Evolutionary conservation across 1,284 basidiomycete species (phyloP), one percentile per base, ranked within the genome.

Genomic region (Trichosporon sp.): DNA sequence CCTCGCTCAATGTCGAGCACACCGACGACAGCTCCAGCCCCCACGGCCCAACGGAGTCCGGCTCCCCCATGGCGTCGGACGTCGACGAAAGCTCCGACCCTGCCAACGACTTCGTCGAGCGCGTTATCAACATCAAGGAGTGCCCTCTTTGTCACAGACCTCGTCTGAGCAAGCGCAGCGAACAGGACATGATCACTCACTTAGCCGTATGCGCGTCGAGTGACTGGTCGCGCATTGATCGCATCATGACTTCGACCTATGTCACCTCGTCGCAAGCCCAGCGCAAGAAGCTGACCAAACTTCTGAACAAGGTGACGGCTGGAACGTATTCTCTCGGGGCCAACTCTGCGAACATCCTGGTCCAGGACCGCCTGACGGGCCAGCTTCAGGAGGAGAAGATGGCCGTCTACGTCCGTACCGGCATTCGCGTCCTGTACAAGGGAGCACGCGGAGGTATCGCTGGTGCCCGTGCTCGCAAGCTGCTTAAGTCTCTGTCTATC

Each of bases 381-480:
- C 90, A 93, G 77, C 78, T 98, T 64, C 89, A 95, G 73, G 96
- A 99, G 80, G 96, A 99, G 81, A 98, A 98, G 83, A 96, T 95
- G 79, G 80, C 80, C 2, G 79, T 94, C 3, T 97, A 97, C 75
- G 93, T 99, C 0, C 83, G 95, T 37, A 80, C 97, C 19, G 95
- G 95, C 10, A 98, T 98, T 73, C 84, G 95, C 16, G 78, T 98
- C 62, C 79, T 97, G 63, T 98, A 97, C 84, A 95, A 95, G 86
- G 94, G 93, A 27, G 91, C 91, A 29, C 88, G 88, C 65, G 86
- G 89, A 64, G 84, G 89, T 33, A 96, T 98, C 91, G 94, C 96
- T 76, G 91, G 95, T 40, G 87, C 85, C 5, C 83, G 92, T 80
- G 91, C 91, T 88, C 70, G 88, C 5, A 85, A 86, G 59, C 83